Conservation (phyloP, 2,329 filamentous ascomycete genomes). For the Ceratocystis cacaofunesta region DNA sequence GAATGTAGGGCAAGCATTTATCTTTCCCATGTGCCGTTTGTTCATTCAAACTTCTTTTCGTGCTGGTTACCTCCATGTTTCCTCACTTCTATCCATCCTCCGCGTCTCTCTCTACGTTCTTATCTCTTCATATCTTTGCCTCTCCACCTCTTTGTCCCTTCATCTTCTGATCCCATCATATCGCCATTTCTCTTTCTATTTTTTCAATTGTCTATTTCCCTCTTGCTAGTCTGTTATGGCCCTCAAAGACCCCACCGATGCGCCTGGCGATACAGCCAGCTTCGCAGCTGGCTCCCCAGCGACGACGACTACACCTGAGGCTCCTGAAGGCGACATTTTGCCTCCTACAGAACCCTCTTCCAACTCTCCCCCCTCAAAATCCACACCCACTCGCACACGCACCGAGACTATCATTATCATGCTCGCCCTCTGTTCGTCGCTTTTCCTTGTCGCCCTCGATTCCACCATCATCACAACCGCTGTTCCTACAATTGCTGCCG, state of each 20-base stretch:
- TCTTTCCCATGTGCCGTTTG: background rate
- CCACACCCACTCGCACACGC: constrained; percentile 22
- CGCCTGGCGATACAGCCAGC: background rate
- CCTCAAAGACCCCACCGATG: background rate
- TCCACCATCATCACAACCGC: constrained; percentile 52
- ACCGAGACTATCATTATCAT: constrained; percentile 29
- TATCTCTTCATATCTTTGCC: background rate
- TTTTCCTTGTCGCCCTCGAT: constrained; percentile 42
- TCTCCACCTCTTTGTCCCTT: background rate
- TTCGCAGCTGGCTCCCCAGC: background rate
- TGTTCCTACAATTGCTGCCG: constrained; percentile 47
- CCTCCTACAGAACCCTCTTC: background rate
- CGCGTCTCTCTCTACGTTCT: background rate
- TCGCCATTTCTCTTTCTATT: too few species aligned
- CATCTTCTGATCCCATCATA: too few species aligned
- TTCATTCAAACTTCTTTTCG: too few species aligned
- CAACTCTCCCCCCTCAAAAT: background rate
- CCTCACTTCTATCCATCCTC: background rate
- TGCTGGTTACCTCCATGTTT: background rate
- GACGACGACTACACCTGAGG: constrained; percentile 22
- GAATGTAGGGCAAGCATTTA: background rate
- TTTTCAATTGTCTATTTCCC: too few species aligned
- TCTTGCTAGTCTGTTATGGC: background rate
- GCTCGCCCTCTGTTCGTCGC: constrained; percentile 28
- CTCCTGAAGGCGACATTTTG: too few species aligned